Evolutionary conservation across 371 early-diverging fungal species (phyloP).

Genomic region (Mucor velutinosus): DNA sequence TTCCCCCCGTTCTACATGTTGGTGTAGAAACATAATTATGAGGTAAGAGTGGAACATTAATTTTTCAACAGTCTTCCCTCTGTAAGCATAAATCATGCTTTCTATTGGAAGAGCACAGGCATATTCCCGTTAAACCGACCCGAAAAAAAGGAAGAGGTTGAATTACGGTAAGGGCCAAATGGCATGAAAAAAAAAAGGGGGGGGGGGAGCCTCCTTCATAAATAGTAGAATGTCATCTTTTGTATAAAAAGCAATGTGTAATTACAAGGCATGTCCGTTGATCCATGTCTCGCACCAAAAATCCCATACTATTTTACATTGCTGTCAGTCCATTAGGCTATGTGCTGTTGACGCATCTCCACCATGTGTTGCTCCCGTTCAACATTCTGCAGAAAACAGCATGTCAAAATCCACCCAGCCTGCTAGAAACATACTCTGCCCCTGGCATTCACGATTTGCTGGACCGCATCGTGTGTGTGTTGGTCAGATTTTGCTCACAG

Average conservation of each 20-base stretch:
- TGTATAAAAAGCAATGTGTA: background rate
- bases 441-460: slow-evolving; percentile 1
- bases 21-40: background rate
- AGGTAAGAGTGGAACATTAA: slow-evolving; percentile 4
- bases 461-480: slow-evolving; percentile 15
- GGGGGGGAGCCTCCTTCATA: too few species aligned
- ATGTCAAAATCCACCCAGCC: slow-evolving; percentile 1
- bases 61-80: background rate
- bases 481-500: slow-evolving; percentile 14
- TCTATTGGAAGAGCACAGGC: background rate
- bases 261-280: background rate
- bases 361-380: slow-evolving; percentile 15
- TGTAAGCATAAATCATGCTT: background rate
- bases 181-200: background rate
- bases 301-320: slow-evolving; percentile 10
- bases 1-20: background rate
- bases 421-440: slow-evolving; percentile 14
- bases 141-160: background rate
- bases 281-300: slow-evolving; percentile 7
- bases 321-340: slow-evolving; percentile 7
- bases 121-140: background rate
- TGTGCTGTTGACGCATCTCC: slow-evolving; percentile 8
- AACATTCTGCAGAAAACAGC: slow-evolving; percentile 4
- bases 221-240: background rate
- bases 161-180: background rate